Base-by-base conservation (phyloP, 1,139 yeast species). In the Geotrichum cucujoidarum region DNA sequence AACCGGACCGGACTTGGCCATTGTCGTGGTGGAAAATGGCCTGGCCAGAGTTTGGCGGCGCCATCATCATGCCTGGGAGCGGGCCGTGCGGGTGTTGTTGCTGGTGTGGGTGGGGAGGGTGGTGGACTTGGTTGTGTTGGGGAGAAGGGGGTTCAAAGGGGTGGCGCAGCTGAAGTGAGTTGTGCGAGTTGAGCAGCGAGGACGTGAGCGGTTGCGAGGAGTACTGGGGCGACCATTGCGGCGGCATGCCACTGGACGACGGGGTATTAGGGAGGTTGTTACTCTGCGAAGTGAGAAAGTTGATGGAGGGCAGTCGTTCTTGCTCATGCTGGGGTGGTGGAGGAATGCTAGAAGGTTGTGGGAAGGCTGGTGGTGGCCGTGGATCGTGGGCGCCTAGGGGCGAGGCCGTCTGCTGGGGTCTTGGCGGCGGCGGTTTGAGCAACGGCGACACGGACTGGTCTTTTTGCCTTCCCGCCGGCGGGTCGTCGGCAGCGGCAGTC, bases 291-390 rank as follows among this genome's bases (percentile, higher is more conserved):
- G 47, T 44, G 34, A 44, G 30, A 21, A 44, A 44, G 41, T 34
- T 16, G 24, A 44, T 44, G 22, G 47, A 44, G 3, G 47, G 47
- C 2, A 44, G 33, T 35, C 47, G 11, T 20, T 43, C 14, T 30
- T 18, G 16, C 3, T 27, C 7, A 3, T 24, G 24, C 20, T 13
- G 8, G n/a, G 11, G 31, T 10, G 37, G 7, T 10, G 13, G 32
- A 11, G 34, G 32, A 13, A n/a, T n/a, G n/a, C 6, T 30, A n/a
- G 6, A 6, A 13, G 33, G 8, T 24, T 6, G 10, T 24, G 27
- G 8, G 10, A 24, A 24, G 27, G 27, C 27, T 24, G 27, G 6
- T 6, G 27, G 6, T 6, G 27, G 10, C 8, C 10, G 10, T 24
- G 27, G 27, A 6, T 10, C 10, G 6, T 24, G 27, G 27, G 27